A percentile compares a stretch with the other conserved stretches of the same genome.
Evolutionary conservation across 2,329 filamentous ascomycete genomes (phyloP).

Genomic region (Tolypocladium ovalisporum): DNA sequence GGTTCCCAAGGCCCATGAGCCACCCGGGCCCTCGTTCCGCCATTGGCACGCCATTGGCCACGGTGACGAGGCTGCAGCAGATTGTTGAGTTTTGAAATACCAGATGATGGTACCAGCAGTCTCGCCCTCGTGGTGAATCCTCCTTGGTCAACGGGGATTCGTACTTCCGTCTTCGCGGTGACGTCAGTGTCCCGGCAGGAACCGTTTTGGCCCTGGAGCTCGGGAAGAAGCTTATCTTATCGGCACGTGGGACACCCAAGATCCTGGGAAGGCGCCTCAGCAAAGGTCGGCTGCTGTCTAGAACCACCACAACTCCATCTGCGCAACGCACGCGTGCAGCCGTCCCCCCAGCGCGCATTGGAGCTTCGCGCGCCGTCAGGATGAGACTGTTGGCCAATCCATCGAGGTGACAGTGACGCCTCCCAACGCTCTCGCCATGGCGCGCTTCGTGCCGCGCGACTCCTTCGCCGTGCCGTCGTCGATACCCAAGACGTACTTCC

Average conservation of each 20-base stretch:
- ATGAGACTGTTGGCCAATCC: neutral
- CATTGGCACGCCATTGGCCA: neutral
- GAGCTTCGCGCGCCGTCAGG: neutral
- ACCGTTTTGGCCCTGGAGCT: neutral
- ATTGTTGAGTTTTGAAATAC: neutral
- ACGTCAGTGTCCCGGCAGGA: neutral
- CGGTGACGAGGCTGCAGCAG: neutral
- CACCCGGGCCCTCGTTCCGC: too few species aligned
- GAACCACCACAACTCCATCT: neutral
- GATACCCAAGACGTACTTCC: constrained; percentile 82
- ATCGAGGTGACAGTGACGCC: neutral
- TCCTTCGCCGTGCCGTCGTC: constrained; percentile 61
- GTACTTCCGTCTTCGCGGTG: neutral
- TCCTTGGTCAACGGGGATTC: neutral
- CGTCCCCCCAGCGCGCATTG: neutral
- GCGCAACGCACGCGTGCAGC: neutral
- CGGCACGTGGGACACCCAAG: neutral
- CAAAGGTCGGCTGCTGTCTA: neutral
- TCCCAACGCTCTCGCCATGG: neutral
- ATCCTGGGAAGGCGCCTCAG: neutral
- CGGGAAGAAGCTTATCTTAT: constrained; percentile 1
- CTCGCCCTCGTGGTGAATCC: neutral
- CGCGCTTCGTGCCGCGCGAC: constrained; percentile 59
- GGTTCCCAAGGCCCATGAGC: too few species aligned
- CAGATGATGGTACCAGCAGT: neutral